Evolutionary conservation across 2,329 filamentous ascomycete genomes (phyloP).

Genomic region (Penicillium sp.): DNA sequence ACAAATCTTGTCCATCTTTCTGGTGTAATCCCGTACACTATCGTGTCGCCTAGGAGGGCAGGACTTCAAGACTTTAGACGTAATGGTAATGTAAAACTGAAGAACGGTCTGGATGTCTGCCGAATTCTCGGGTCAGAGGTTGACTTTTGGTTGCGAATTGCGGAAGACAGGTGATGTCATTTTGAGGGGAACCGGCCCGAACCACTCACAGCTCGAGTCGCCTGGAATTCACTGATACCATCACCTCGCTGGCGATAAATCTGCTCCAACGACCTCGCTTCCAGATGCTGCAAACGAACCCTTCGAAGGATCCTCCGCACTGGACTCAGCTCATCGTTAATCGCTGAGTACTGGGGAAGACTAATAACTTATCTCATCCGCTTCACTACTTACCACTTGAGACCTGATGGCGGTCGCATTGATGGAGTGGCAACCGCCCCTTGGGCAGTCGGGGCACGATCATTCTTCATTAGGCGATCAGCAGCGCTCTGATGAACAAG

Average conservation of each 20-base stretch:
- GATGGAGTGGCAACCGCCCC: conserved; percentile 16
- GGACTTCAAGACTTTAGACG: not conserved
- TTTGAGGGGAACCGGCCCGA: conserved; percentile 2
- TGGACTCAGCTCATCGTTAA: not conserved
- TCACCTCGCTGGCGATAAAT: not conserved
- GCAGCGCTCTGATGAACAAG: conserved; percentile 3
- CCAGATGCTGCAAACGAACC: not conserved
- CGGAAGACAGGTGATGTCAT: conserved; percentile 16
- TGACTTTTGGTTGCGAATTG: not conserved
- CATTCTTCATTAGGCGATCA: not conserved
- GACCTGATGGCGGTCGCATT: conserved; percentile 19
- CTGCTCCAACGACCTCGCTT: not conserved
- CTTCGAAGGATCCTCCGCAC: not conserved
- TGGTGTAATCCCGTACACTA: not conserved
- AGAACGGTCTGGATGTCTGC: not conserved
- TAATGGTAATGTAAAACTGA: not conserved
- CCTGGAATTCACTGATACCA: not conserved
- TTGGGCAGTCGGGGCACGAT: conserved; percentile 16
- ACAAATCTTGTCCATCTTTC: not conserved
- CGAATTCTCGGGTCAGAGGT: not conserved
- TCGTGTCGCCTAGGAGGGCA: not conserved
- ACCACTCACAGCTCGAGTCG: conserved; percentile 13
- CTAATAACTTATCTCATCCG: not conserved
- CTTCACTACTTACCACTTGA: not conserved
- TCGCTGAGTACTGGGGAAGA: not conserved